These are phyloP conservation scores for Leccinellum albellum DNA, from an alignment of 768 basidiomycete genomes.

Conservation along the genomic window DNA sequence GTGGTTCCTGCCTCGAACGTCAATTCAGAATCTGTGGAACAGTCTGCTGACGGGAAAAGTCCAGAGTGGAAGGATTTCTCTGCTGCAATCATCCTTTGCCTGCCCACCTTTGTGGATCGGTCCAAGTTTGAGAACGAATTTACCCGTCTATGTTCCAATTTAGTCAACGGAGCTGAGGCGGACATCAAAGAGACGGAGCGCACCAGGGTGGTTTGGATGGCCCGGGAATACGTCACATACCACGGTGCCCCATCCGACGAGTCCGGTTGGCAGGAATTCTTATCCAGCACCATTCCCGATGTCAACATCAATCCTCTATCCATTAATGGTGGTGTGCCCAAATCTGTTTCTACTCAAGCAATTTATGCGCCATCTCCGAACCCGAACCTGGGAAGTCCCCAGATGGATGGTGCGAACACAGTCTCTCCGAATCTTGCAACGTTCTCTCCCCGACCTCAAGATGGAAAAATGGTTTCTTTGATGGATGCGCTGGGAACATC, in stretches of 20 bases:
- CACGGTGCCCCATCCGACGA: constrained; percentile 52
- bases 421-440: constrained; percentile 45
- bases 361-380: constrained; percentile 50
- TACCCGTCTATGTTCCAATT: constrained; percentile 58
- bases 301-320: constrained; percentile 25
- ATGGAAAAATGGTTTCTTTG: constrained; percentile 40
- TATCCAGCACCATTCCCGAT: constrained; percentile 47
- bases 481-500: constrained; percentile 40
- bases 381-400: constrained; percentile 27
- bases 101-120: constrained; percentile 55
- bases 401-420: constrained; percentile 4
- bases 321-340: constrained; percentile 33
- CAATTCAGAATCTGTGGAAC: constrained; percentile 16
- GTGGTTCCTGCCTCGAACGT: constrained; percentile 18
- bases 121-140: constrained; percentile 68
- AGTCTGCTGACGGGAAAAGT: constrained; percentile 15
- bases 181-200: constrained; percentile 36
- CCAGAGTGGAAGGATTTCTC: constrained; percentile 62
- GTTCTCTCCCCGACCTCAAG: constrained; percentile 54
- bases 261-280: constrained; percentile 57
- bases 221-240: constrained; percentile 58
- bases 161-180: constrained; percentile 54
- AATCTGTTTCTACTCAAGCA: constrained; percentile 51
- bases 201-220: constrained; percentile 59
- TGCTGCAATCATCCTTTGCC: constrained; percentile 52